phyloP scores from a whole-genome alignment of 148 eudicot species.

The Rhododendron henanense region DNA sequence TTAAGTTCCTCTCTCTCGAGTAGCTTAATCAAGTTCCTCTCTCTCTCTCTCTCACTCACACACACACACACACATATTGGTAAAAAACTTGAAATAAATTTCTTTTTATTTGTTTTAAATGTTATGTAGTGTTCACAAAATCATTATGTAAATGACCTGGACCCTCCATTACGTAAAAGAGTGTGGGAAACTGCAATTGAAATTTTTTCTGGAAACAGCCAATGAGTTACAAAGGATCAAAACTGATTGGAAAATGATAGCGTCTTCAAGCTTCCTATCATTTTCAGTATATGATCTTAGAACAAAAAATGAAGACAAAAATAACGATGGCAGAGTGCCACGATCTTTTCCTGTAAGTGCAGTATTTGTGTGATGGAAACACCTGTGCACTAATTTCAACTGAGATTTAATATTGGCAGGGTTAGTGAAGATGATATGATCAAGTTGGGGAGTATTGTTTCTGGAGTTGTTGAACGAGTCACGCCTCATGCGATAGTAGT shows the following conservation, averaged over 20 bases:
- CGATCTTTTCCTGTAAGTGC: neutral
- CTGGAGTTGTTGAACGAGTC: conserved; percentile 79
- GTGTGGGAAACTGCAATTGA: neutral
- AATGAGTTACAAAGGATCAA: neutral
- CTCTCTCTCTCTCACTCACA: neutral
- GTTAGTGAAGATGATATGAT: conserved; percentile 48
- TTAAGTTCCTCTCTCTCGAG: neutral
- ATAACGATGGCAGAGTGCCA: neutral
- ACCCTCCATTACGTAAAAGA: neutral
- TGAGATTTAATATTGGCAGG: conserved; percentile 24
- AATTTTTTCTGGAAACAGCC: neutral
- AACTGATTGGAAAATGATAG: neutral
- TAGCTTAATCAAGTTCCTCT: neutral
- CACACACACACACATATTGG: neutral
- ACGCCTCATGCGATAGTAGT: conserved; percentile 51
- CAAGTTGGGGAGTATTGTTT: conserved; percentile 75
- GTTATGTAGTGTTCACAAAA: neutral
- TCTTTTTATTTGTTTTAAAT: neutral
- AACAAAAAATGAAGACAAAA: neutral
- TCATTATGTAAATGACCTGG: neutral
- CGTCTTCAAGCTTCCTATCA: neutral
- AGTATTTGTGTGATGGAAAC: neutral
- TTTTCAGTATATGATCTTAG: neutral
- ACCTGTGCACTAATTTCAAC: conserved; percentile 1
- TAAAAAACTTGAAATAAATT: neutral